Evolutionary conservation across 805 yeast species (phyloP).

Genomic region (Saturnispora halmiae): DNA sequence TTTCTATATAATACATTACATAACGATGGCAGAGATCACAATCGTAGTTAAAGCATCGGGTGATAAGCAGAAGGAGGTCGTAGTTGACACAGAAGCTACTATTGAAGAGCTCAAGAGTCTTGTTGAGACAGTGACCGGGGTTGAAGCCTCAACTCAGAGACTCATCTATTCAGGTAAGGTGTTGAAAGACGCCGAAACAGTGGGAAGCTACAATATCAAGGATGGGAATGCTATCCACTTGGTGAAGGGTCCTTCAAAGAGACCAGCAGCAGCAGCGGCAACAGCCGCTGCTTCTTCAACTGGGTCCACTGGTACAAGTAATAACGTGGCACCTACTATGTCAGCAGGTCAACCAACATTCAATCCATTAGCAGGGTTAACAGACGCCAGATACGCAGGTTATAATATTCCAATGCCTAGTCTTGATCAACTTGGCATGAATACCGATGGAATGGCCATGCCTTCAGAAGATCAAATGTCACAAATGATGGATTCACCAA

Average conservation of each 20-base stretch:
- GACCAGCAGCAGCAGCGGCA: constrained; percentile 9
- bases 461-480: constrained; percentile 72
- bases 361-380: constrained; percentile 84
- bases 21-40: constrained; percentile 16
- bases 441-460: constrained; percentile 83
- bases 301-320: constrained; percentile 12
- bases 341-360: constrained; percentile 84
- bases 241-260: constrained; percentile 64
- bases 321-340: constrained; percentile 30
- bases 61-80: constrained; percentile 65
- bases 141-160: constrained; percentile 50
- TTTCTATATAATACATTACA: background rate
- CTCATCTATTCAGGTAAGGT: constrained; percentile 92
- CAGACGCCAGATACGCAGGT: constrained; percentile 96
- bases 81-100: constrained; percentile 43
- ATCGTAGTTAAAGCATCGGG: background rate
- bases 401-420: constrained; percentile 73
- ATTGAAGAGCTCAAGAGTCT: constrained; percentile 61
- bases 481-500: constrained; percentile 71
- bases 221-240: constrained; percentile 82
- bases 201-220: constrained; percentile 71
- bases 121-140: constrained; percentile 50
- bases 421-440: constrained; percentile 51
- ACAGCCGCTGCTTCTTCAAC: constrained; percentile 18
- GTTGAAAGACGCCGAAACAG: constrained; percentile 70